Evolutionary conservation across 805 yeast genomes (phyloP).

Genomic region (Candida taoyuanica): DNA sequence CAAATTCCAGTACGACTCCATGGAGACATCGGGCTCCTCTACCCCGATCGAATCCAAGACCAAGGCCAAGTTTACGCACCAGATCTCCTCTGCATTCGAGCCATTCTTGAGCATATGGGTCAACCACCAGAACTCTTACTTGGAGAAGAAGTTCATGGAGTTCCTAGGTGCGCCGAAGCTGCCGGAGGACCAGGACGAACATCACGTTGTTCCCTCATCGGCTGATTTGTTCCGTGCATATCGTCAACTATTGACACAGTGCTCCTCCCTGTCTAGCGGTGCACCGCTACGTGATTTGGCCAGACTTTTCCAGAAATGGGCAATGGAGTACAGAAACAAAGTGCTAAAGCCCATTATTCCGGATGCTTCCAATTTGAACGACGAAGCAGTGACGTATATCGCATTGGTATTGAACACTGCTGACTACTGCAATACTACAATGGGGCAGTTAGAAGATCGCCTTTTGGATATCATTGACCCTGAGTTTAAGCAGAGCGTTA

Average conservation of each 20-base stretch:
- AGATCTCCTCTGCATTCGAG: conserved; percentile 67
- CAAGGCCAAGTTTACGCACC: conserved; percentile 34
- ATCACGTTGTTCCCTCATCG: conserved; percentile 77
- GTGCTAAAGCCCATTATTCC: conserved; percentile 49
- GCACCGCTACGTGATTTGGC: conserved; percentile 41
- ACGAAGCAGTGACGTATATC: conserved; percentile 59
- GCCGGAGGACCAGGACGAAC: conserved; percentile 45
- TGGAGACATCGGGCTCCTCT: conserved; percentile 15
- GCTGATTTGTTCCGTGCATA: conserved; percentile 81
- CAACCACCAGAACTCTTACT: conserved; percentile 66
- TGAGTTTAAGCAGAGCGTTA: conserved; percentile 36
- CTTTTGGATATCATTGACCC: conserved; percentile 39
- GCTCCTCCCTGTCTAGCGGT: conserved; percentile 49
- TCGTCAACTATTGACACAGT: conserved; percentile 66
- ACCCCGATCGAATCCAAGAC: conserved; percentile 12
- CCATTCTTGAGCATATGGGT: conserved; percentile 87
- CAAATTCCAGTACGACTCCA: conserved; percentile 45
- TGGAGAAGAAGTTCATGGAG: conserved; percentile 58
- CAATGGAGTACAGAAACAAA: conserved; percentile 51
- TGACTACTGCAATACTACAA: conserved; percentile 79
- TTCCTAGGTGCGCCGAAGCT: conserved; percentile 57
- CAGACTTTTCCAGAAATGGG: conserved; percentile 59
- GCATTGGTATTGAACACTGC: conserved; percentile 81
- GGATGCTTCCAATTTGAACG: conserved; percentile 33
- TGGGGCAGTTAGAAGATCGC: conserved; percentile 69